Conservation (phyloP, 164 flowering plant genomes). For the Macadamia integrifolia region DNA sequence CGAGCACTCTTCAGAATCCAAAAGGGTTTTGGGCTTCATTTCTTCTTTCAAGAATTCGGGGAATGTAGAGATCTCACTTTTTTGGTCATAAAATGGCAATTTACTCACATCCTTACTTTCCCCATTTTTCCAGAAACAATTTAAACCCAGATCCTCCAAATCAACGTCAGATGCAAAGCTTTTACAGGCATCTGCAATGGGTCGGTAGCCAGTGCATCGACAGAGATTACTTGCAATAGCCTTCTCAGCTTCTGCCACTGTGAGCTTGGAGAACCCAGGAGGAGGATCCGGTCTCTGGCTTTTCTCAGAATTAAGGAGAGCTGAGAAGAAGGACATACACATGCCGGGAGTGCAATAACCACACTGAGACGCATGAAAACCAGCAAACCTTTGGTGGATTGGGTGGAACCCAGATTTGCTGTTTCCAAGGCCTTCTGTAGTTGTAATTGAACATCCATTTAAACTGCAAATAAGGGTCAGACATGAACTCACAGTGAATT, state of each 20-base stretch:
- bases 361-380: constrained; percentile 95
- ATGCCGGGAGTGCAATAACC: constrained; percentile 97
- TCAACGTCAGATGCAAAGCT: constrained; percentile 85
- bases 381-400: constrained; percentile 74
- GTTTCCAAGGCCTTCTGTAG: constrained; percentile 87
- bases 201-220: constrained; percentile 90
- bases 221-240: constrained; percentile 81
- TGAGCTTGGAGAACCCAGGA: constrained; percentile 74
- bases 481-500: constrained; percentile 67
- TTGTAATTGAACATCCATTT: constrained; percentile 76
- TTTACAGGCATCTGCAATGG: constrained; percentile 89
- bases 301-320: constrained; percentile 71
- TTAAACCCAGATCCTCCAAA: constrained; percentile 86
- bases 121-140: constrained; percentile 61
- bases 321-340: constrained; percentile 79
- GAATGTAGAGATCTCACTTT: constrained; percentile 30
- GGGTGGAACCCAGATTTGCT: constrained; percentile 73
- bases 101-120: constrained; percentile 29
- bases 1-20: constrained; percentile 23
- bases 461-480: constrained; percentile 80
- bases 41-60: constrained; percentile 63
- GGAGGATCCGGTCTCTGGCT: constrained; percentile 38
- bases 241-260: constrained; percentile 64
- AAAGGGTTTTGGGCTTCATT: constrained; percentile 16
- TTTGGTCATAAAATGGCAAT: constrained; percentile 36